A percentile compares a stretch with the other conserved stretches of the same genome.
These are phyloP conservation scores for Baorangia bicolor DNA, from an alignment of 768 basidiomycete species.

Conservation along the genomic window DNA sequence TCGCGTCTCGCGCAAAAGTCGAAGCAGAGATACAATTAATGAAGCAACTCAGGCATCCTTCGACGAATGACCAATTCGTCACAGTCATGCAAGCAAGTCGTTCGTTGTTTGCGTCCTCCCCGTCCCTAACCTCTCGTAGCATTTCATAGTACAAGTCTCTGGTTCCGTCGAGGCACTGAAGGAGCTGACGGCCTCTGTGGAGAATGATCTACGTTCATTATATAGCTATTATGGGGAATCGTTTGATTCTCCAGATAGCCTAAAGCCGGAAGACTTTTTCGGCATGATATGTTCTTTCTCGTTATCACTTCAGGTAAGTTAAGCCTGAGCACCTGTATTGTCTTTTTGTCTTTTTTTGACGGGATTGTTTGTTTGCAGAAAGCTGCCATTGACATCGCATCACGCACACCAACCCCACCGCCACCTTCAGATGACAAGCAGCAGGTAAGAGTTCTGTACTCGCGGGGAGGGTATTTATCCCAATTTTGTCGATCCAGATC, in stretches of 20 bases:
- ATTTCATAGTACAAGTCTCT: conserved; percentile 37
- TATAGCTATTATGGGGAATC: conserved; percentile 78
- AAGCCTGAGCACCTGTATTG: not conserved
- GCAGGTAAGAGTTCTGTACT: conserved; percentile 4
- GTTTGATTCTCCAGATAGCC: conserved; percentile 57
- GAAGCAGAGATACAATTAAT: conserved; percentile 52
- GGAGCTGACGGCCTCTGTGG: conserved; percentile 55
- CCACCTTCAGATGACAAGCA: not conserved
- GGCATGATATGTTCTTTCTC: conserved; percentile 72
- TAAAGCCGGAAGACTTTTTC: conserved; percentile 84
- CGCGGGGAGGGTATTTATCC: not conserved
- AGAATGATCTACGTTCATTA: conserved; percentile 58
- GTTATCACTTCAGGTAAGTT: conserved; percentile 61
- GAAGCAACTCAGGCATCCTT: conserved; percentile 30
- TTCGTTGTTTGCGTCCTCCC: not conserved
- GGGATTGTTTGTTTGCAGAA: conserved; percentile 42
- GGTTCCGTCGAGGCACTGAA: conserved; percentile 64
- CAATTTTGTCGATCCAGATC: conserved; percentile 35
- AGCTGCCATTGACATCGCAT: conserved; percentile 59
- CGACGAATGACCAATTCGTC: conserved; percentile 59
- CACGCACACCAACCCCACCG: not conserved
- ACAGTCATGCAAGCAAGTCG: conserved; percentile 63
- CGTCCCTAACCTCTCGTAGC: conserved; percentile 16
- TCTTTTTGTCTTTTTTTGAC: not conserved
- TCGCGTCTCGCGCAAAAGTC: conserved; percentile 55